Conservation (phyloP, 257 asterid species). For the Misopates orontium region DNA sequence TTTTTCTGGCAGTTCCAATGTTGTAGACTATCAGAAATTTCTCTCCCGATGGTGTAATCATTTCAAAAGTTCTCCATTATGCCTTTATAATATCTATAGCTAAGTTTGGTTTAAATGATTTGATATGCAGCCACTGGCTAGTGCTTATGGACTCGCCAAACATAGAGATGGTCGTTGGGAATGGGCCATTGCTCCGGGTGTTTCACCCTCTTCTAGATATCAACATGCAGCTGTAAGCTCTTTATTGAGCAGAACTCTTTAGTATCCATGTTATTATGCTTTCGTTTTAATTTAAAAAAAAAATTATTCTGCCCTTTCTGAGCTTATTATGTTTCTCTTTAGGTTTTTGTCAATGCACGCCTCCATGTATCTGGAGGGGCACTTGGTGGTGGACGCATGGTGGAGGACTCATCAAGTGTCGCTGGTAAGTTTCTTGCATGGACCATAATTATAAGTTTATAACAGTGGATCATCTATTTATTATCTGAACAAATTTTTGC, state of each 20-base stretch:
- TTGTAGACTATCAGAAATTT: background rate
- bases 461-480: background rate
- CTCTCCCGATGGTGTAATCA: background rate
- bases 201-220: conserved; percentile 94
- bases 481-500: conserved; percentile 11
- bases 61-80: background rate
- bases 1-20: background rate
- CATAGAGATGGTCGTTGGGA: conserved; percentile 99
- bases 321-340: conserved; percentile 20
- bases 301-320: background rate
- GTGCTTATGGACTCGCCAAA: conserved; percentile 98
- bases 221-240: conserved; percentile 94
- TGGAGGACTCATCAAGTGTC: conserved; percentile 97
- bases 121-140: conserved; percentile 76
- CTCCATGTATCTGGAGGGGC: conserved; percentile 97
- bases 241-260: conserved; percentile 7
- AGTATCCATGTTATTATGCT: background rate
- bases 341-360: conserved; percentile 82
- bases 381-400: conserved; percentile 99
- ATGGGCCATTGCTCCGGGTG: conserved; percentile 99
- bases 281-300: conserved; percentile 17
- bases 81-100: conserved; percentile 5
- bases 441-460: background rate
- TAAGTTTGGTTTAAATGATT: conserved; percentile 16
- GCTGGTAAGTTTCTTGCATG: conserved; percentile 59